Percentiles rank a stretch among this genome's conserved stretches.
Evolutionary conservation across 2,329 filamentous ascomycete species (phyloP).

Genomic region (Trichoderma sp.): DNA sequence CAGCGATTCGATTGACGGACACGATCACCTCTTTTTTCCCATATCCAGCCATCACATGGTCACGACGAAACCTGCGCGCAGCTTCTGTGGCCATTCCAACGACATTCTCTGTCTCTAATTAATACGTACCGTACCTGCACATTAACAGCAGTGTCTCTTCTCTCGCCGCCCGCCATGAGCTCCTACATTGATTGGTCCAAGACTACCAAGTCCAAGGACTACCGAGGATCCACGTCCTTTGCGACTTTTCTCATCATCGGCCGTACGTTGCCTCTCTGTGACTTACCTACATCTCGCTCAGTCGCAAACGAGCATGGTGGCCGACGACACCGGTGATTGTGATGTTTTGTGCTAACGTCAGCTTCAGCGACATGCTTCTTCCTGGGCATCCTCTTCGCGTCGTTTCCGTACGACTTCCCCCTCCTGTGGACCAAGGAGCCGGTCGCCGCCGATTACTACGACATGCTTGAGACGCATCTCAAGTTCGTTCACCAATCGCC

Average conservation of each 20-base stretch:
- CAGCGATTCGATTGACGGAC: not conserved
- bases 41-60: not conserved
- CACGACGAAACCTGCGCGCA: not conserved
- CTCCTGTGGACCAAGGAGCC: slow-evolving; percentile 74
- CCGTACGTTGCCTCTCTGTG: slow-evolving; percentile 58
- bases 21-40: slow-evolving; percentile 1
- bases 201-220: slow-evolving; percentile 56
- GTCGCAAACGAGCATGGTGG: not conserved
- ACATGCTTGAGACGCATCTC: slow-evolving; percentile 85
- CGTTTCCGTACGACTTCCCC: slow-evolving; percentile 93
- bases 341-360: not conserved
- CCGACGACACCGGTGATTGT: not conserved
- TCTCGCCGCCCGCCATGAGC: slow-evolving; percentile 27
- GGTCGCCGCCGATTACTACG: slow-evolving; percentile 67
- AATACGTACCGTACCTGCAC: not conserved
- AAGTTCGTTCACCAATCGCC: slow-evolving; percentile 88
- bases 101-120: slow-evolving; percentile 14
- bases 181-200: slow-evolving; percentile 54
- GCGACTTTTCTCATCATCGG: slow-evolving; percentile 96
- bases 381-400: slow-evolving; percentile 94
- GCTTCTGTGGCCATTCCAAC: not conserved
- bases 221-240: slow-evolving; percentile 68
- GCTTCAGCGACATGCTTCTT: slow-evolving; percentile 84
- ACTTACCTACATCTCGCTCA: not conserved
- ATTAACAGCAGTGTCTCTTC: not conserved